These are phyloP conservation scores for Brassica nigra DNA, from an alignment of 345 rosid genomes.

Conservation along the genomic window DNA sequence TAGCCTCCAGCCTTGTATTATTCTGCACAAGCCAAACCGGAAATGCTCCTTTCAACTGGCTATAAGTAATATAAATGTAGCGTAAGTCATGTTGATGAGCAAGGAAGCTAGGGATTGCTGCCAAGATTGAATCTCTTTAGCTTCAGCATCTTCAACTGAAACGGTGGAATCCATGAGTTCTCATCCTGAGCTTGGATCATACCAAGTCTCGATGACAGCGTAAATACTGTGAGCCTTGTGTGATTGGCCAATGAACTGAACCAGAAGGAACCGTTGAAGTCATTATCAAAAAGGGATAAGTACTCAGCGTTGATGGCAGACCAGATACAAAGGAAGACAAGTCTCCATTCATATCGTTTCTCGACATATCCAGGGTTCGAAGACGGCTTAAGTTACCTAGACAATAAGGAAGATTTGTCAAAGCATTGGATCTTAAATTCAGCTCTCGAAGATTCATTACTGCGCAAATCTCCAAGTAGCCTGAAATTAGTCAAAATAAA, in stretches of 20 bases:
- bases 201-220: neutral
- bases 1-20: constrained; percentile 5
- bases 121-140: neutral
- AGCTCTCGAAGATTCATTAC: neutral
- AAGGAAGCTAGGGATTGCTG: neutral
- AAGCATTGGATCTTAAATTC: constrained; percentile 9
- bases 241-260: constrained; percentile 24
- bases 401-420: constrained; percentile 13
- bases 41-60: constrained; percentile 11
- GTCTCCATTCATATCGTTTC: constrained; percentile 7
- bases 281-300: neutral
- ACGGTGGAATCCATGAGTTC: constrained; percentile 22
- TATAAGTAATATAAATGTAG: constrained; percentile 8
- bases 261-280: constrained; percentile 14
- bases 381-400: constrained; percentile 9
- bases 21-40: constrained; percentile 30
- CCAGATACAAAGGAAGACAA: constrained; percentile 6
- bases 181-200: neutral
- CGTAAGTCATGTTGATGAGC: constrained; percentile 14
- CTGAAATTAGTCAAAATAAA: neutral
- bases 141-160: constrained; percentile 15
- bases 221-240: constrained; percentile 23
- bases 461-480: constrained; percentile 13
- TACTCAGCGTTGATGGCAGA: constrained; percentile 12
- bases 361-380: constrained; percentile 25